Evolutionary conservation across 2,329 filamentous ascomycete species (phyloP), one percentile per base, ranked within the genome.

Genomic region (Aureobasidium lini): DNA sequence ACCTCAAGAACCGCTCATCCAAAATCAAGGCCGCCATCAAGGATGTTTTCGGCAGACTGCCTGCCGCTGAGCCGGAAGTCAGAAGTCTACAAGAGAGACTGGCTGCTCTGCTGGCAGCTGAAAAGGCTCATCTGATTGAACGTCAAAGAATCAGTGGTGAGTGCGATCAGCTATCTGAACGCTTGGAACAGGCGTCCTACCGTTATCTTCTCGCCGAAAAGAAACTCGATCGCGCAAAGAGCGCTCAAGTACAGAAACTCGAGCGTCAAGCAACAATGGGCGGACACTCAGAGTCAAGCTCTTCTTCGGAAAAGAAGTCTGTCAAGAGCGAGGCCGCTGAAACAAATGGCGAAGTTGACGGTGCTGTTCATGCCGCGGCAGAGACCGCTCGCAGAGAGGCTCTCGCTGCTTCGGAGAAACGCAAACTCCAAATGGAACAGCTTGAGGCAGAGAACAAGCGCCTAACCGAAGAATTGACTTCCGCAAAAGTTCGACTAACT

Each of bases 201-300:
- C 84, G 94, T 64, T 97, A 95, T 69, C 90, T 97, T 77, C 89
- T 95, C 66, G 94, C 94, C 0, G 94, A 99, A 72, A 95, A 95
- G 77, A 94, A 91, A 71, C 79, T 97, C 56, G 94, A 99, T 71
- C 85, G 94, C 44, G 84, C 88, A 28, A 93, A 90, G 73, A 99
- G 94, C 70, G 77, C 85, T 15, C 91, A 95, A 60, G 91, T 96
- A 1, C 89, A 92, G 62, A 96, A 95, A 71, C 75, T 99, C 61
- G 94, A 97, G 71, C 88, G 90, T 67, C 90, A 96, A 74, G 91
- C 92, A 34, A 83, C 92, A 54, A 82, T 89, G 61, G 87, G 87
- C 60, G 84, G 82, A 13, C 79, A 76, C 62, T 75, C 74, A 32
- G 74, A 75, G 36, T 69, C 65, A 42, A 58, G 63, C 34, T 67